These are phyloP conservation scores for Reutealis trisperma DNA, from an alignment of 345 rosid species.

Conservation along the genomic window DNA sequence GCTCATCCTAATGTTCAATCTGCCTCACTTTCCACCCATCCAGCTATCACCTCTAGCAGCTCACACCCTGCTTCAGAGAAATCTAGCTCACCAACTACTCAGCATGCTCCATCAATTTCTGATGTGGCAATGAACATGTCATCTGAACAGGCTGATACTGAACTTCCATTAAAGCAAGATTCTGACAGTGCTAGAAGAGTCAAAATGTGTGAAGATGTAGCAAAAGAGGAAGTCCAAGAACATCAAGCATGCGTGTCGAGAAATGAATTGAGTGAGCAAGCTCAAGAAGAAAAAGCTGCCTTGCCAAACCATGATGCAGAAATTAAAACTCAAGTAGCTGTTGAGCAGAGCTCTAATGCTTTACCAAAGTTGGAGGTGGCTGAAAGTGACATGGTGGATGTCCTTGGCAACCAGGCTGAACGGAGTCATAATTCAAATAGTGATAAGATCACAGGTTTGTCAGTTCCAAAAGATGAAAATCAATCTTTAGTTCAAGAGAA, in stretches of 20 bases:
- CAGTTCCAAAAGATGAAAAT: constrained; percentile 19
- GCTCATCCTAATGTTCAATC: constrained; percentile 38
- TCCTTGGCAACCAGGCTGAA: constrained; percentile 19
- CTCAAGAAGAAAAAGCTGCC: constrained; percentile 28
- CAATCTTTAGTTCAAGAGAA: constrained; percentile 30
- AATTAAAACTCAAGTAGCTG: constrained; percentile 25
- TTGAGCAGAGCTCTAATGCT: constrained; percentile 29
- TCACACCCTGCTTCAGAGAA: constrained; percentile 34
- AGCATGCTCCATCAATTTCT: constrained; percentile 29
- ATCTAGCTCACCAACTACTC: constrained; percentile 34
- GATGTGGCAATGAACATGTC: constrained; percentile 23
- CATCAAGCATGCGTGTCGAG: constrained; percentile 18
- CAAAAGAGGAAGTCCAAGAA: constrained; percentile 34
- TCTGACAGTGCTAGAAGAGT: constrained; percentile 23
- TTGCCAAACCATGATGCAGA: constrained; percentile 29
- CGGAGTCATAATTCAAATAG: constrained; percentile 31
- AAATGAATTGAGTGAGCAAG: constrained; percentile 21
- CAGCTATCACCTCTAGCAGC: constrained; percentile 30
- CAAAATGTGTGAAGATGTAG: constrained; percentile 23
- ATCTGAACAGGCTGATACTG: constrained; percentile 33
- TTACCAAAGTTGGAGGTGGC: constrained; percentile 19
- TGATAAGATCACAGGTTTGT: constrained; percentile 13
- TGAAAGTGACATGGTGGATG: constrained; percentile 22
- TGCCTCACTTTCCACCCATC: constrained; percentile 31
- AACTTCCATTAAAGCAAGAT: constrained; percentile 34